phyloP scores from a whole-genome alignment of 345 rosid species.

The Angophora floribunda region DNA sequence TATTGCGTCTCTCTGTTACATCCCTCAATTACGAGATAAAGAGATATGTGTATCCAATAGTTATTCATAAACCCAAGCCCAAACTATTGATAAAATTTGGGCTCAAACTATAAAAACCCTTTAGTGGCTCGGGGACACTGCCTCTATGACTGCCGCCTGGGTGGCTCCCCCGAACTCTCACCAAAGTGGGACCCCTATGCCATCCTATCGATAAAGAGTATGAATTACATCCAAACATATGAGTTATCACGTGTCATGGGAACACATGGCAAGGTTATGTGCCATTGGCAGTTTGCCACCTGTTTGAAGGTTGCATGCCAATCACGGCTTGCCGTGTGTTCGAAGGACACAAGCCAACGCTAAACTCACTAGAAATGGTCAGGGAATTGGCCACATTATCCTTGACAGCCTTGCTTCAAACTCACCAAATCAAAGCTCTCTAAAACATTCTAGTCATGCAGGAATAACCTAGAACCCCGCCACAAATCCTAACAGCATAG shows the following conservation, averaged over 20 bases:
- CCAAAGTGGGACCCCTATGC: too few relatives aligned
- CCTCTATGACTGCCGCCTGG: too few relatives aligned
- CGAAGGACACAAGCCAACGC: background rate
- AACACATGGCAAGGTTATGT: background rate
- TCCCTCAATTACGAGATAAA: too few relatives aligned
- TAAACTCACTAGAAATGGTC: background rate
- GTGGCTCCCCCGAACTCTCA: too few relatives aligned
- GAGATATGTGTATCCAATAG: too few relatives aligned
- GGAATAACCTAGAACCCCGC: background rate
- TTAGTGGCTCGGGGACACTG: too few relatives aligned
- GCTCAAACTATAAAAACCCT: too few relatives aligned
- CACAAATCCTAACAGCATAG: background rate
- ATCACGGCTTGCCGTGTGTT: background rate
- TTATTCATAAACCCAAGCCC: too few relatives aligned
- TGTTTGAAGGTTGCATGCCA: background rate
- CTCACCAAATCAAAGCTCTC: background rate
- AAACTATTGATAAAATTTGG: too few relatives aligned
- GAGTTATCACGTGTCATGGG: background rate
- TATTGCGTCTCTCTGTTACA: too few relatives aligned
- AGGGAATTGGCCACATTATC: background rate
- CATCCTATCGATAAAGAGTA: too few relatives aligned
- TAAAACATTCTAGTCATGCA: background rate
- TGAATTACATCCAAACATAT: too few relatives aligned
- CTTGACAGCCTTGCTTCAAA: background rate
- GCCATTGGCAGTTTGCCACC: background rate